These are phyloP conservation scores for Laburnicola sp. DNA, from an alignment of 2,329 filamentous ascomycete species.

Conservation along the genomic window DNA sequence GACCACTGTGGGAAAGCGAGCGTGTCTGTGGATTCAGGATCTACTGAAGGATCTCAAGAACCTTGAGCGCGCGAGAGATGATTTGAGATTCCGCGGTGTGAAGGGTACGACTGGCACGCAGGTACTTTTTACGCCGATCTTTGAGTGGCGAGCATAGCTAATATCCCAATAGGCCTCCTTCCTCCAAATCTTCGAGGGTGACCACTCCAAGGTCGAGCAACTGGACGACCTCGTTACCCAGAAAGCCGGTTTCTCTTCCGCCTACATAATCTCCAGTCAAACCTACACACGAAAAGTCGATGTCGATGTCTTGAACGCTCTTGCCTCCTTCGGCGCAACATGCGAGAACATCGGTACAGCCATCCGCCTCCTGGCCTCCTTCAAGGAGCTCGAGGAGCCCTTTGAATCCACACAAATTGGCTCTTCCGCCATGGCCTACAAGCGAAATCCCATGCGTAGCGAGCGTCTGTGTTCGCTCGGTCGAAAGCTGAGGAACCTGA, in stretches of 20 bases:
- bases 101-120: conserved; percentile 51
- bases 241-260: conserved; percentile 66
- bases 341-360: conserved; percentile 74
- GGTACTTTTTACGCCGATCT: conserved; percentile 9
- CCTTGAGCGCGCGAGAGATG: conserved; percentile 68
- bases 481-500: conserved; percentile 58
- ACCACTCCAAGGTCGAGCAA: conserved; percentile 63
- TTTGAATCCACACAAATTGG: conserved; percentile 71
- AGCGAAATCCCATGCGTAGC: conserved; percentile 62
- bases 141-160: neutral
- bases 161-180: conserved; percentile 64
- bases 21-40: conserved; percentile 75
- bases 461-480: conserved; percentile 64
- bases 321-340: conserved; percentile 77
- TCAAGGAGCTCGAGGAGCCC: conserved; percentile 85
- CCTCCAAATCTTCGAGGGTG: conserved; percentile 67
- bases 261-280: conserved; percentile 69
- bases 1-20: conserved; percentile 68
- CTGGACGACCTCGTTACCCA: conserved; percentile 66
- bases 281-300: conserved; percentile 84
- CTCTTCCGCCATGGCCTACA: conserved; percentile 61
- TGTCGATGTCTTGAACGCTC: conserved; percentile 75
- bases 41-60: conserved; percentile 74
- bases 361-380: conserved; percentile 71
- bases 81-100: conserved; percentile 72